These are phyloP conservation scores for Peltaster fructicola DNA, from an alignment of 2,329 filamentous ascomycete genomes.

Conservation along the genomic window DNA sequence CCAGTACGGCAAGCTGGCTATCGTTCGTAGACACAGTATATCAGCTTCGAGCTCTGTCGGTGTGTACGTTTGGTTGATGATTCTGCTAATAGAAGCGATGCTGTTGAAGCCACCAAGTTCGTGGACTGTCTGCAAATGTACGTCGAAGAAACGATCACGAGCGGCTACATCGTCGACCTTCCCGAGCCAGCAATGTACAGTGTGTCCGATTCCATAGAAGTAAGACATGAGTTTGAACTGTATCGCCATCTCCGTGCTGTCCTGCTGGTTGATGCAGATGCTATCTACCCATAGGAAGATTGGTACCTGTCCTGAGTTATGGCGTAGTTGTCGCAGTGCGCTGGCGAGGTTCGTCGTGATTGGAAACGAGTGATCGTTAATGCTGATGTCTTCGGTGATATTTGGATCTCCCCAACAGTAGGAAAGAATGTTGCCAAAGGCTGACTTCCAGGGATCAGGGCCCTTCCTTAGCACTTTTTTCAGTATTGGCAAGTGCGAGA, in stretches of 20 bases:
- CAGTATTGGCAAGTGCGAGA: conserved; percentile 1
- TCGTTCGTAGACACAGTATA: neutral
- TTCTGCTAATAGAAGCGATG: too few species aligned
- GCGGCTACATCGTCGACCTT: neutral
- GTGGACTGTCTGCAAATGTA: neutral
- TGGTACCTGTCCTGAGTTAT: neutral
- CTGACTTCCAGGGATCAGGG: too few species aligned
- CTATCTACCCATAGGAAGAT: neutral
- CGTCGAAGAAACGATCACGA: neutral
- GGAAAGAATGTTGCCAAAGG: too few species aligned
- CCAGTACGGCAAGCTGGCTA: neutral
- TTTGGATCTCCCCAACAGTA: conserved; percentile 1
- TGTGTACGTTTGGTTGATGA: too few species aligned
- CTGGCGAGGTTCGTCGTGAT: conserved; percentile 1
- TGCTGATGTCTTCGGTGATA: neutral
- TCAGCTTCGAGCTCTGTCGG: neutral
- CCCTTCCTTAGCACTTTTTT: too few species aligned
- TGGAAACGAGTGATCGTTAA: neutral
- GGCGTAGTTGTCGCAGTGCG: neutral
- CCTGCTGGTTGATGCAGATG: conserved; percentile 1
- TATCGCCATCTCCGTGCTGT: neutral
- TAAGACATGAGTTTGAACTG: neutral
- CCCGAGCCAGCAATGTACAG: neutral
- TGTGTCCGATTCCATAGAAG: neutral
- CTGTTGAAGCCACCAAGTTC: neutral